Conservation (phyloP, 371 early-diverging fungal species). For the Mortierella sp. region DNA sequence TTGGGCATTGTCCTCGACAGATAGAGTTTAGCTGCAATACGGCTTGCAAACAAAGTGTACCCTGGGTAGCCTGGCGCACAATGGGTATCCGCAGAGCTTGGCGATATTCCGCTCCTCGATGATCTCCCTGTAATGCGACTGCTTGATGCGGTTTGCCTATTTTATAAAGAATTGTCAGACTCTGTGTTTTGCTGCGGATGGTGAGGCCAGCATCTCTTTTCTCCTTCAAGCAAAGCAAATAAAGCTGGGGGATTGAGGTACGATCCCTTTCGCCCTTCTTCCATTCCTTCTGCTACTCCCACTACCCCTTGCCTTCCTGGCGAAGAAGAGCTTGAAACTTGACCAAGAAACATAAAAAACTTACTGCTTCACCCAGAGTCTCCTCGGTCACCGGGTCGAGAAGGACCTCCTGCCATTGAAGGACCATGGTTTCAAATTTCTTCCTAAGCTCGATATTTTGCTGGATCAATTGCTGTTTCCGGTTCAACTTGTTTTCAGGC, state of each 20-base stretch:
- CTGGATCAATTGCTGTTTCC: slow-evolving; percentile 62
- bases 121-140: slow-evolving; percentile 70
- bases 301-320: background rate
- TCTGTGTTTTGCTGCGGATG: no score
- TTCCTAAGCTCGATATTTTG: slow-evolving; percentile 65
- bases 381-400: slow-evolving; percentile 54
- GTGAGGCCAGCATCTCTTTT: no score
- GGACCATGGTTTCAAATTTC: slow-evolving; percentile 65
- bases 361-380: slow-evolving; percentile 52
- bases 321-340: background rate
- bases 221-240: no score
- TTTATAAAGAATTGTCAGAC: background rate
- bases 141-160: slow-evolving; percentile 56
- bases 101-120: slow-evolving; percentile 77
- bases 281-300: background rate
- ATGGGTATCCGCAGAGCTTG: slow-evolving; percentile 79
- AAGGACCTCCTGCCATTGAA: slow-evolving; percentile 73
- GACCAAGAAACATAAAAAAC: slow-evolving; percentile 18
- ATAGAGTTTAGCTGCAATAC: background rate
- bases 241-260: no score
- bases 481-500: slow-evolving; percentile 27
- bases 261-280: no score
- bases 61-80: slow-evolving; percentile 64
- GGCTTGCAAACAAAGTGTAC: slow-evolving; percentile 28
- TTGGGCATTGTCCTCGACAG: background rate